phyloP scores from a whole-genome alignment of 2,329 filamentous ascomycete genomes.

The Thyridium curvatum region DNA sequence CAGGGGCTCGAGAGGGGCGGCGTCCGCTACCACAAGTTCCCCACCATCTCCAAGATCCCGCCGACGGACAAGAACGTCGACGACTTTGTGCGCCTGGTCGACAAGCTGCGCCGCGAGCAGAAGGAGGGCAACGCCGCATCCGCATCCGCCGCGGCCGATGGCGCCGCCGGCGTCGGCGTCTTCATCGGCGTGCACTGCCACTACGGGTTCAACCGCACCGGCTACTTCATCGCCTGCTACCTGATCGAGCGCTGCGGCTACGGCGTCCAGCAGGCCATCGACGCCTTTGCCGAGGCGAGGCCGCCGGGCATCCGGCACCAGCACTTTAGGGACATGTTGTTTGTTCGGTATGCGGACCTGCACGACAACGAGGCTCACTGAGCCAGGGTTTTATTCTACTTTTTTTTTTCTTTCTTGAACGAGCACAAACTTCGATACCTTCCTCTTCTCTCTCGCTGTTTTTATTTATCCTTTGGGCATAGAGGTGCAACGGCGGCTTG shows the following conservation, averaged over 20 bases:
- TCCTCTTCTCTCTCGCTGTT: no score
- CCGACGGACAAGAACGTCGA: conserved; percentile 52
- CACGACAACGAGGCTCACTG: conserved; percentile 11
- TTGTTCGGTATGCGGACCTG: conserved; percentile 61
- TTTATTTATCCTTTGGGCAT: no score
- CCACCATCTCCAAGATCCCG: conserved; percentile 87
- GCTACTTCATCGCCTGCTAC: conserved; percentile 86
- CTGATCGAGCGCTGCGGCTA: conserved; percentile 76
- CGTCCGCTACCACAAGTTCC: conserved; percentile 76
- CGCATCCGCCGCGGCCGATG: no score
- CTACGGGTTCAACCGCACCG: conserved; percentile 92
- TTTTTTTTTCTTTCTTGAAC: no score
- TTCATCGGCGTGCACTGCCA: conserved; percentile 87
- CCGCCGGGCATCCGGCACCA: conserved; percentile 83
- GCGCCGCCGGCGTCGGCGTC: no score
- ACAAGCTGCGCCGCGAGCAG: conserved; percentile 52
- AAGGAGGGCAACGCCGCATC: conserved; percentile 24
- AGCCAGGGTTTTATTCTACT: no score
- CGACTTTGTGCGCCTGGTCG: conserved; percentile 49
- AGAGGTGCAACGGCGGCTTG: no score
- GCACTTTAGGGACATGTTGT: conserved; percentile 81
- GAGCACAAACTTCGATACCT: no score
- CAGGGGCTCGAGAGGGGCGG: conserved; percentile 58
- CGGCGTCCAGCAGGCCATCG: conserved; percentile 68
- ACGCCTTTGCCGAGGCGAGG: conserved; percentile 65